Percentiles rank a stretch among this genome's conserved stretches.
phyloP scores from a whole-genome alignment of 495 filamentous ascomycete genomes.

The Talaromyces borbonicus region DNA sequence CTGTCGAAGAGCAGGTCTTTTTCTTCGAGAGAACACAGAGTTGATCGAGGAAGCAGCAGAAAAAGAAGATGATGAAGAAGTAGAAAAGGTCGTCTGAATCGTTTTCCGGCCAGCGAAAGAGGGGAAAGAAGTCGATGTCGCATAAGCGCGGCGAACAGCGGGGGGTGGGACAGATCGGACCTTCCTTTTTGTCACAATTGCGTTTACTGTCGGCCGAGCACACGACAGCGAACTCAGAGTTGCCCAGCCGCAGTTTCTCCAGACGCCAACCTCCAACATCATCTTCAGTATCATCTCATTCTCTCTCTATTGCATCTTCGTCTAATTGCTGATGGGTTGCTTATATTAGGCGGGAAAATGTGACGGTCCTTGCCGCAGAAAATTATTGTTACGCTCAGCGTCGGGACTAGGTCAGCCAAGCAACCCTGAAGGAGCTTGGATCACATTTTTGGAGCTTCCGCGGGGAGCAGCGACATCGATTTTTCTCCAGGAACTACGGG shows the following conservation, averaged over 20 bases:
- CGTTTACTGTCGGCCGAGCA: slow-evolving; percentile 5
- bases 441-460: slow-evolving; percentile 4
- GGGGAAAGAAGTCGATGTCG: no score
- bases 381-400: neutral
- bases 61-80: neutral
- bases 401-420: no score
- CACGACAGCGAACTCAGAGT: neutral
- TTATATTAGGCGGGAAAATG: neutral
- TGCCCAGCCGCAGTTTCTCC: slow-evolving; percentile 2
- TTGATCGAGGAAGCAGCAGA: neutral
- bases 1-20: neutral
- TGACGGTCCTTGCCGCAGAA: neutral
- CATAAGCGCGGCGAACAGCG: neutral
- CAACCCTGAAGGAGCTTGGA: slow-evolving; percentile 3
- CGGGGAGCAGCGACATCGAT: neutral
- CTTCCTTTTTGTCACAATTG: neutral
- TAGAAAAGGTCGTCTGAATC: no score
- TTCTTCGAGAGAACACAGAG: neutral
- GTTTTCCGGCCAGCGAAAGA: no score
- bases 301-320: slow-evolving; percentile 1
- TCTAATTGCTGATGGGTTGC: neutral
- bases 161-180: slow-evolving; percentile 5
- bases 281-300: no score
- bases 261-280: neutral
- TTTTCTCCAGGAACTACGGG: no score